Evolutionary conservation across 140 eudicot species (phyloP).

Genomic region (Flaveria floridana): DNA sequence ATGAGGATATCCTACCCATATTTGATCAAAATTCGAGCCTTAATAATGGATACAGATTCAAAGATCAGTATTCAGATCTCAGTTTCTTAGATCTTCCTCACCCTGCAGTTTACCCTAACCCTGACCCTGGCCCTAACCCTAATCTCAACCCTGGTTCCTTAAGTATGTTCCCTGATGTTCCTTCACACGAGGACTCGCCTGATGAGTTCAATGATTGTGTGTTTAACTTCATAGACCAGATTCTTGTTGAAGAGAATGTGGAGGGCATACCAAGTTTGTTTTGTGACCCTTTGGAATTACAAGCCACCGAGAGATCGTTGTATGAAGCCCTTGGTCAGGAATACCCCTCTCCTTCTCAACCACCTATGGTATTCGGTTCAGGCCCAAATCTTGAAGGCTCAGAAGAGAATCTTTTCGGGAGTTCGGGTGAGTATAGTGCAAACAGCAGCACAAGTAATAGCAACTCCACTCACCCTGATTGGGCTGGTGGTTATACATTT

Average conservation of each 20-base stretch:
- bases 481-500: slow-evolving; percentile 33
- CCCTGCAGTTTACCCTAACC: slow-evolving; percentile 38
- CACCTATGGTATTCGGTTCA: not conserved
- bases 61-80: slow-evolving; percentile 41
- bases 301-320: slow-evolving; percentile 58
- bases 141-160: slow-evolving; percentile 35
- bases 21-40: slow-evolving; percentile 37
- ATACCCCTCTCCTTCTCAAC: slow-evolving; percentile 43
- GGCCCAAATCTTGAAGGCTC: slow-evolving; percentile 33
- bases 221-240: slow-evolving; percentile 50
- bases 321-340: slow-evolving; percentile 55
- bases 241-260: slow-evolving; percentile 61
- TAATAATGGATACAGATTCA: slow-evolving; percentile 39
- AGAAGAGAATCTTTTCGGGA: slow-evolving; percentile 38
- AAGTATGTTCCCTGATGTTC: slow-evolving; percentile 30
- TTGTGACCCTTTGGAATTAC: slow-evolving; percentile 58
- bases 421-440: slow-evolving; percentile 43
- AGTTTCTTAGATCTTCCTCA: slow-evolving; percentile 44
- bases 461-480: slow-evolving; percentile 42
- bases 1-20: slow-evolving; percentile 35
- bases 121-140: slow-evolving; percentile 32
- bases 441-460: slow-evolving; percentile 45
- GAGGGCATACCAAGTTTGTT: slow-evolving; percentile 59
- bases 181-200: slow-evolving; percentile 43
- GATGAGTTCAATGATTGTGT: slow-evolving; percentile 57